Conservation (phyloP, 2,329 filamentous ascomycete species). For the Microcyclospora tardicrescens region DNA sequence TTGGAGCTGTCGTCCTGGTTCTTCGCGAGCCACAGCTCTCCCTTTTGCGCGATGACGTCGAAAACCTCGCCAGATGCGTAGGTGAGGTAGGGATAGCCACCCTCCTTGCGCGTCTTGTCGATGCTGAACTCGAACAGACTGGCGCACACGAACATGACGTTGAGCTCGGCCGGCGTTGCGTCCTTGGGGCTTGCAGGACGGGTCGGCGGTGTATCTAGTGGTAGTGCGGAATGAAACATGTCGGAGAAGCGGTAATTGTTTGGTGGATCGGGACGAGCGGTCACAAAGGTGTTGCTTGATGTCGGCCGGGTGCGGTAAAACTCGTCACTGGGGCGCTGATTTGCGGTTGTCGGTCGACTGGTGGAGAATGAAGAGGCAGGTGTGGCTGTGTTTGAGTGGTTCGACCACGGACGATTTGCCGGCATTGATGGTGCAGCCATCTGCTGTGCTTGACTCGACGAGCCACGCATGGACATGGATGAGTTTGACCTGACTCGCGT, state of each 20-base stretch:
- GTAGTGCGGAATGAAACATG: constrained; percentile 22
- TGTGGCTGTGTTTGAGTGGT: constrained; percentile 28
- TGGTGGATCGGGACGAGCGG: constrained; percentile 12
- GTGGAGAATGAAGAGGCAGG: constrained; percentile 31
- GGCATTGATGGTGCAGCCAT: constrained; percentile 20
- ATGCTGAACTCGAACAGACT: constrained; percentile 97
- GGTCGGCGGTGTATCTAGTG: constrained; percentile 10
- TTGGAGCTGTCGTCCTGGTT: constrained; percentile 82
- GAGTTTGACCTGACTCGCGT: constrained; percentile 45
- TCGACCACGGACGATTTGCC: constrained; percentile 16
- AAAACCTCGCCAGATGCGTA: constrained; percentile 79
- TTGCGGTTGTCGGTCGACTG: constrained; percentile 24
- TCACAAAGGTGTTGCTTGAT: constrained; percentile 22
- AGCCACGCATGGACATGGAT: constrained; percentile 35
- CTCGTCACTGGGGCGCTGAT: constrained; percentile 12
- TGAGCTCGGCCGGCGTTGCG: constrained; percentile 10
- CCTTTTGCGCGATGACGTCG: constrained; percentile 79
- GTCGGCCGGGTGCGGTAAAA: constrained; percentile 13
- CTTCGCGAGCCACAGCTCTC: constrained; percentile 91
- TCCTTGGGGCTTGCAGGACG: constrained; percentile 8
- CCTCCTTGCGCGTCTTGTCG: constrained; percentile 78
- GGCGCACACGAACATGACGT: constrained; percentile 77
- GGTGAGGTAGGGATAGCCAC: constrained; percentile 87
- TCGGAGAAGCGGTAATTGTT: constrained; percentile 16
- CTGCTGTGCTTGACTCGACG: constrained; percentile 27